Conservation (phyloP, 1,284 basidiomycete species). For the Leccinum fuscescens region DNA sequence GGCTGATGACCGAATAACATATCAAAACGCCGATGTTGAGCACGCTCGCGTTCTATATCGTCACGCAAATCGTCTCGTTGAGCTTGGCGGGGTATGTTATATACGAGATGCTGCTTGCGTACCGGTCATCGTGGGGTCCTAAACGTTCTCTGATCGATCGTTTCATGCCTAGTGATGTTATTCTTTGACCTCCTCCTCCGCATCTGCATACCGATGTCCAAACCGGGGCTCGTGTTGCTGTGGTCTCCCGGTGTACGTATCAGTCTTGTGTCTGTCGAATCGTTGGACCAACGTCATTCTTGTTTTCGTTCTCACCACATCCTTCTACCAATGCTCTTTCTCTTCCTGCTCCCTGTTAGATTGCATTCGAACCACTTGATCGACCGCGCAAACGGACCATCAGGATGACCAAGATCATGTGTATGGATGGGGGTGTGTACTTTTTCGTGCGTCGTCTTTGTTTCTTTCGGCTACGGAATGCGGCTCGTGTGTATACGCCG, state of each 20-base stretch:
- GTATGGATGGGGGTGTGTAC: too few relatives aligned
- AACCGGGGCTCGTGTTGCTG: constrained; percentile 21
- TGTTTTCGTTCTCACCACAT: too few relatives aligned
- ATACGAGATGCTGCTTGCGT: constrained; percentile 34
- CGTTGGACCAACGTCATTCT: background rate
- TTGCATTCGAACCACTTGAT: constrained; percentile 3
- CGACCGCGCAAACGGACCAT: too few relatives aligned
- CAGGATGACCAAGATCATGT: too few relatives aligned
- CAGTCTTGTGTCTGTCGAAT: background rate
- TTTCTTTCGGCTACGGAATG: too few relatives aligned
- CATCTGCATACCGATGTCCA: constrained; percentile 1
- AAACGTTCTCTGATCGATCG: background rate
- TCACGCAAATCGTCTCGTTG: constrained; percentile 33
- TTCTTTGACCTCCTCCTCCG: constrained; percentile 2
- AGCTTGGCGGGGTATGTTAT: constrained; percentile 29
- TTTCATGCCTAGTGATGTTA: background rate
- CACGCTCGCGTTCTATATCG: constrained; percentile 29
- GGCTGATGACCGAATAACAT: background rate
- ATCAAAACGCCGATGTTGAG: too few relatives aligned
- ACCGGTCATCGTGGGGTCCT: background rate
- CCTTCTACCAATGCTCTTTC: too few relatives aligned
- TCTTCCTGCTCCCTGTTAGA: constrained; percentile 14
- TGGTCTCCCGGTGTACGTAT: constrained; percentile 36
- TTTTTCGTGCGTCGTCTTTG: too few relatives aligned
- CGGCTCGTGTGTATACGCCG: too few relatives aligned